Percentiles rank a stretch among this genome's conserved stretches.
Conservation (phyloP, 257 asterid genomes). For the Nicotiana benthamiana region DNA sequence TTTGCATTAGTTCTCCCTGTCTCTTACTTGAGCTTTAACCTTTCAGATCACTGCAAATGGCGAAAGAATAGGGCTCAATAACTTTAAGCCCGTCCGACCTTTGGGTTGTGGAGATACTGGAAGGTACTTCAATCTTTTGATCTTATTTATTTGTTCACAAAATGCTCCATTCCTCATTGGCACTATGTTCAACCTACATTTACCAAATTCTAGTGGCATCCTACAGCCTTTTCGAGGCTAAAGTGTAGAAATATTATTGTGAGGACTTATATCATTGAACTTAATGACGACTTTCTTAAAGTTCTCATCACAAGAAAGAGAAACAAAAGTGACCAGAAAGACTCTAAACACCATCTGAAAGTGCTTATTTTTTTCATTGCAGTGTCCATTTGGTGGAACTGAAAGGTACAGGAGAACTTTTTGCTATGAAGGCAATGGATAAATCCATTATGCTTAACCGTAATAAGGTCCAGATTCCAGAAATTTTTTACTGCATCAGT, state of each 20-base stretch:
- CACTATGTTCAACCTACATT: not conserved
- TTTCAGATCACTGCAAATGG: constrained; percentile 62
- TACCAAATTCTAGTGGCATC: not conserved
- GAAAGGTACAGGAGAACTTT: constrained; percentile 55
- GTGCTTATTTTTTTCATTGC: constrained; percentile 19
- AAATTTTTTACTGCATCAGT: not conserved
- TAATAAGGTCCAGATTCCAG: constrained; percentile 52
- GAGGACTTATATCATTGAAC: not conserved
- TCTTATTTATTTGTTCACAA: not conserved
- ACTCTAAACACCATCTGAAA: not conserved
- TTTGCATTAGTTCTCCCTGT: not conserved
- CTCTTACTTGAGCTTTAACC: not conserved
- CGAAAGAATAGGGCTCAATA: constrained; percentile 69
- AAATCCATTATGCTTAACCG: constrained; percentile 87
- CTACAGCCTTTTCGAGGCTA: not conserved
- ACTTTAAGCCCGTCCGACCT: constrained; percentile 86
- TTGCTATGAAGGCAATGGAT: constrained; percentile 99
- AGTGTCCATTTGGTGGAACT: constrained; percentile 99
- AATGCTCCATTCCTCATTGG: not conserved
- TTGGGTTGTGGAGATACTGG: constrained; percentile 99
- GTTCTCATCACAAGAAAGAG: not conserved
- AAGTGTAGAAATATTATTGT: not conserved
- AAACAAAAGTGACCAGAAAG: not conserved
- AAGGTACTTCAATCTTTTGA: constrained; percentile 36
- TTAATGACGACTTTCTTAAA: not conserved